These are phyloP conservation scores for Leccinum truebloodii DNA, from an alignment of 768 basidiomycete species.

Conservation along the genomic window DNA sequence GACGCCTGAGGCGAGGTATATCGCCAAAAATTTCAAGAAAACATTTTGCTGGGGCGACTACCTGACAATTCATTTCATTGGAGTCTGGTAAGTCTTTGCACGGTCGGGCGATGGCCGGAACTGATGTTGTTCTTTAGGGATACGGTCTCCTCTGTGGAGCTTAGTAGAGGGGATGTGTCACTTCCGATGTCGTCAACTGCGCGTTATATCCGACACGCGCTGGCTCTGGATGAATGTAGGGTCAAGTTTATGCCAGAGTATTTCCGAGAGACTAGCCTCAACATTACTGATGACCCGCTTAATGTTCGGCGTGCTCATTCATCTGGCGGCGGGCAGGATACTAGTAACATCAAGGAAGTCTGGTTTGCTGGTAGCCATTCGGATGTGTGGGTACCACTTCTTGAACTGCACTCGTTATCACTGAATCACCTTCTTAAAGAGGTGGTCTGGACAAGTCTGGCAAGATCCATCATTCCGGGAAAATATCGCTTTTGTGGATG, in stretches of 20 bases:
- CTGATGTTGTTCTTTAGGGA: slow-evolving; percentile 39
- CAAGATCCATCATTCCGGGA: neutral
- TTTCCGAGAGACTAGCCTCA: slow-evolving; percentile 23
- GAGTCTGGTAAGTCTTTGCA: slow-evolving; percentile 42
- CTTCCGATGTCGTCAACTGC: slow-evolving; percentile 57
- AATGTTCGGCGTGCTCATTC: neutral
- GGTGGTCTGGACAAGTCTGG: slow-evolving; percentile 15
- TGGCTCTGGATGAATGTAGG: neutral
- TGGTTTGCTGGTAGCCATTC: neutral
- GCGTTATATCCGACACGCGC: neutral
- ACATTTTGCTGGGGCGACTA: neutral
- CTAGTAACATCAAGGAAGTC: slow-evolving; percentile 34
- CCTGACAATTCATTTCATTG: slow-evolving; percentile 35
- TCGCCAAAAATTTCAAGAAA: neutral
- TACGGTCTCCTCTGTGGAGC: slow-evolving; percentile 61
- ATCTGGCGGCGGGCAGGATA: neutral
- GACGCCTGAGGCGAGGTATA: neutral
- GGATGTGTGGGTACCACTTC: slow-evolving; percentile 25
- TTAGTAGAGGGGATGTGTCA: slow-evolving; percentile 41
- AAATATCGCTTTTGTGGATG: neutral
- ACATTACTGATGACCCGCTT: slow-evolving; percentile 5
- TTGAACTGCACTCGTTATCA: neutral
- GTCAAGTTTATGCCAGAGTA: neutral
- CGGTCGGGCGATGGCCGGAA: neutral
- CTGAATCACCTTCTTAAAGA: neutral